A percentile compares a stretch with the other conserved stretches of the same genome.
Conservation (phyloP, 192 early-diverging fungal genomes). For the Piromyces finnis region DNA sequence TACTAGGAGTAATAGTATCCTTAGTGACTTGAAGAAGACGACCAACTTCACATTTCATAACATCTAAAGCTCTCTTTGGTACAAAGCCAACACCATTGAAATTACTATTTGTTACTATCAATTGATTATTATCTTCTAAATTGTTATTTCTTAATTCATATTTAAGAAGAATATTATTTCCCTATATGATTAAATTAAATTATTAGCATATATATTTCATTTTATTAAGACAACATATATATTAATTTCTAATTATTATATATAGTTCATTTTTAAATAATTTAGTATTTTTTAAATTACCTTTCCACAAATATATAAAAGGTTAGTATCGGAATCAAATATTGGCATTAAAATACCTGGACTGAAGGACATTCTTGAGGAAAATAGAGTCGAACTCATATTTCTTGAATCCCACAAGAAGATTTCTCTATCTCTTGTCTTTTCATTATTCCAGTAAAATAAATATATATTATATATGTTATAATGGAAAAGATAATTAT, state of each 20-base stretch:
- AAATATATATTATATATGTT: too few relatives aligned
- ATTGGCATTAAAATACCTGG: conserved; percentile 52
- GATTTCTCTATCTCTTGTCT: conserved; percentile 31
- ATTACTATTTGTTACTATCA: conserved; percentile 15
- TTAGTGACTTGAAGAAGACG: conserved; percentile 35
- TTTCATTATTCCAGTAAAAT: too few relatives aligned
- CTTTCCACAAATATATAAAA: conserved; percentile 49
- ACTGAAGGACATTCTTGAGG: conserved; percentile 42
- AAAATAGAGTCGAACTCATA: conserved; percentile 30
- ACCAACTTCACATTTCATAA: conserved; percentile 52
- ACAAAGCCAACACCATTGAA: conserved; percentile 41
- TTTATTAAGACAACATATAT: too few relatives aligned
- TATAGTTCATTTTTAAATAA: conserved; percentile 40
- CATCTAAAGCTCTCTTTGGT: conserved; percentile 48
- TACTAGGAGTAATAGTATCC: conserved; percentile 50
- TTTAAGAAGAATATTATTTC: neutral
- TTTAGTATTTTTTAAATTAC: conserved; percentile 17
- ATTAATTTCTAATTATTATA: too few relatives aligned
- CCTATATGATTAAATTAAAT: neutral
- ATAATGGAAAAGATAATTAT: too few relatives aligned
- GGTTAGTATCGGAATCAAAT: conserved; percentile 64
- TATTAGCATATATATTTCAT: neutral
- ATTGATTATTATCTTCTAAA: conserved; percentile 13
- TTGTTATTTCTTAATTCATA: neutral
- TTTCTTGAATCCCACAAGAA: conserved; percentile 61